Base-by-base conservation (phyloP, 768 basidiomycete genomes). In the Naganishia friedmannii region DNA sequence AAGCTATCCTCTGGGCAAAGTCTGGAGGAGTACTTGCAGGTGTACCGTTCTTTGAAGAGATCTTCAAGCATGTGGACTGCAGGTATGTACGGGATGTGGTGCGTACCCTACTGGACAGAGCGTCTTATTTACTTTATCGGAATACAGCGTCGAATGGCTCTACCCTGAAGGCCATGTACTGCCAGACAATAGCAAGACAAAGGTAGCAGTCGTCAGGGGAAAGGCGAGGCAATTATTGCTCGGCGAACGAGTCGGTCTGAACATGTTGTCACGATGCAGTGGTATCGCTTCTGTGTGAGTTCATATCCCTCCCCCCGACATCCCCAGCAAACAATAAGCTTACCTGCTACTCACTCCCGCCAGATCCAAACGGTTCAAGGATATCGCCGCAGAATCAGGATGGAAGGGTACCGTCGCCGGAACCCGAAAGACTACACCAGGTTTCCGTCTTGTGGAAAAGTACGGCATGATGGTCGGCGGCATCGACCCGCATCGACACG, bases 401-500 rank as follows among this genome's bases (percentile, higher is more conserved):
- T 98, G 88, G 83, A 85, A 87, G 66, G 95, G 95, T 5, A 87
- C 89, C 73, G 86, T 99, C 69, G 95, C 95, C 23, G 95, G 95
- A 17, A 99, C 95, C 29, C 85, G 95, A 70, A 99, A 99, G 85
- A 99, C 95, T 0, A 98, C 95, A 0, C 95, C 95, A 37, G 93
- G 95, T 2, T 99, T 99, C 83, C 85, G 96, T 56, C 84, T 97
- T 34, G 94, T 98, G 6, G 96, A 99, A 82, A 99, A 99, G 82
- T 97, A 99, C 79, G 96, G 89, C 3, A 98, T 99, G 96, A 75
- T 98, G 54, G 92, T 98, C 17, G 96, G 96, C 21, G 96, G 96
- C 7, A 90, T 97, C 75, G 95, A 99, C 79, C 84, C 91, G 10
- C 96, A 99, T 83, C 87, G 96, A 28, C 89, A 96, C 74, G 94